phyloP scores from a whole-genome alignment of 1,139 yeast species.

The Sugiyamaella novakii region DNA sequence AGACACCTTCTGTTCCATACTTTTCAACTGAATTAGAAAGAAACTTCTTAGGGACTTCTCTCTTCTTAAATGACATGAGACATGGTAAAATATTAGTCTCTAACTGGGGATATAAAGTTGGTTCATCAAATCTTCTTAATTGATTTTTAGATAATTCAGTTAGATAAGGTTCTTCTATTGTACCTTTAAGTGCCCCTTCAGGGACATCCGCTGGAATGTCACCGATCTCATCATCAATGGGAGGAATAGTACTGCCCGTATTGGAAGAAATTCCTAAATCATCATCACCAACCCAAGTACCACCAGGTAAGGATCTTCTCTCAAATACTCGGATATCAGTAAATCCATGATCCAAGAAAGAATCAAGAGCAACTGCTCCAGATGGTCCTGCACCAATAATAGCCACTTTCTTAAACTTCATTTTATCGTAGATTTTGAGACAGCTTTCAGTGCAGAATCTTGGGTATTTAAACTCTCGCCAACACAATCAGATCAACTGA shows the following conservation, averaged over 20 bases:
- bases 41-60: conserved; percentile 8
- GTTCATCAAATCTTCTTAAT: conserved; percentile 5
- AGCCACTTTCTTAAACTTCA: conserved; percentile 23
- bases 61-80: conserved; percentile 21
- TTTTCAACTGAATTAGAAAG: conserved; percentile 10
- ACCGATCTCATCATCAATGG: conserved; percentile 12
- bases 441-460: background rate
- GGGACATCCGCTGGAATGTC: conserved; percentile 12
- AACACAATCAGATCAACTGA: background rate
- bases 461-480: background rate
- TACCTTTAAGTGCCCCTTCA: conserved; percentile 14
- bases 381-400: conserved; percentile 34
- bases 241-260: conserved; percentile 9
- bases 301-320: conserved; percentile 28
- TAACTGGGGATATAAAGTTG: conserved; percentile 22
- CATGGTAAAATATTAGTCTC: conserved; percentile 26
- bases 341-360: conserved; percentile 28
- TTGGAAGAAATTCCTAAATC: conserved; percentile 5
- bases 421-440: too few species aligned
- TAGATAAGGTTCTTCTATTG: background rate
- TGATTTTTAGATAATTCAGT: background rate
- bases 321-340: conserved; percentile 30
- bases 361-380: conserved; percentile 32
- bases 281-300: conserved; percentile 32
- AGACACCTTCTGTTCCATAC: conserved; percentile 21